Evolutionary conservation across 306 rosid species (phyloP), one percentile per base, ranked within the genome.

Genomic region (Vigna angularis): DNA sequence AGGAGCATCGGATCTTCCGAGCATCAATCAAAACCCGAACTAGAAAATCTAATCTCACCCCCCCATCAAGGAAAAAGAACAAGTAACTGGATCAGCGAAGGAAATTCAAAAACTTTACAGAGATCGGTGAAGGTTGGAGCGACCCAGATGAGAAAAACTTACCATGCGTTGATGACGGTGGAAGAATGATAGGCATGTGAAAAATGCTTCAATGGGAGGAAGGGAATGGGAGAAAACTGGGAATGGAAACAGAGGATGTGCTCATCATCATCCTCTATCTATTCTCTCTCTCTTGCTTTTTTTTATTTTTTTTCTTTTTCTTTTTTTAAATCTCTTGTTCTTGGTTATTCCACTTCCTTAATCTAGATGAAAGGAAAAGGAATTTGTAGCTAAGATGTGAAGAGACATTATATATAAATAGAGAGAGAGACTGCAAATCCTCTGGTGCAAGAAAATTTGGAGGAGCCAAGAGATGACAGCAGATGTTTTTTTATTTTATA

Each of bases 401-500:
- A 86, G 84, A 77, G 84, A 81, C 83, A 72, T 80, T 70, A 83
- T 83, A 81, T 82, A 86, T 65, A 84, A 8, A 86, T 53, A 81
- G 47, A 79, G 26, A 73, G 55, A 56, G 62, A 82, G 90, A 85
- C 83, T 70, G 87, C 89, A 90, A 89, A 90, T 85, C 93, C 88
- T 83, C 91, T 86, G 96, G 93, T 87, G 89, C 77, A 90, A 92
- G 96, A 85, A 93, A 86, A 90, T 92, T 89, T 88, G 92, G 92
- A 95, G 91, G 92, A 89, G 96, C 81, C 79, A 84, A 81, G 42
- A 59, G 86, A 79, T 83, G 90, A 85, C 77, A 73, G n/a, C 76
- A 83, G 70, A 69, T 30, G 62, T 73, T 34, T 86, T 59, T 40
- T 66, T 66, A 45, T 56, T 20, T 52, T 3, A 4, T 34, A 20